Percentiles rank a stretch among this genome's conserved stretches.
phyloP scores from a whole-genome alignment of 306 rosid species.

The Glycine latifolia region DNA sequence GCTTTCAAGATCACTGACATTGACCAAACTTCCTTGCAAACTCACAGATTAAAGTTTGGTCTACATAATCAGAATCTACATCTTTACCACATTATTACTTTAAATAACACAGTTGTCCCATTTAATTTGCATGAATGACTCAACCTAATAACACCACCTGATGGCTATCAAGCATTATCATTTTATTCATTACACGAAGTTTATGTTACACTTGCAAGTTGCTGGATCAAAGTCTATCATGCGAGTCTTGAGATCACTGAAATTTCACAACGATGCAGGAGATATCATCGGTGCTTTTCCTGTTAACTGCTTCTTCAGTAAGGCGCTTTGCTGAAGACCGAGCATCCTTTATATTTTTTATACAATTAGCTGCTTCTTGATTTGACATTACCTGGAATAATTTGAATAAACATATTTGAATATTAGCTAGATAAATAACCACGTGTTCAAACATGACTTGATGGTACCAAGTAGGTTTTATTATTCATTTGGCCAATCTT shows the following conservation, averaged over 20 bases:
- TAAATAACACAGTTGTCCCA: neutral
- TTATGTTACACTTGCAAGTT: constrained; percentile 51
- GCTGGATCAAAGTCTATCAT: constrained; percentile 11
- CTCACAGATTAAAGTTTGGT: constrained; percentile 32
- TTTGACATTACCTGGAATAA: constrained; percentile 85
- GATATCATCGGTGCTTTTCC: constrained; percentile 90
- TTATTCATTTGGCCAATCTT: neutral
- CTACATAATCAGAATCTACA: constrained; percentile 29
- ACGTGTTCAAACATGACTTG: neutral
- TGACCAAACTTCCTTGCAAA: constrained; percentile 44
- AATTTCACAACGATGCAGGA: constrained; percentile 86
- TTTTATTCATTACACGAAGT: constrained; percentile 20
- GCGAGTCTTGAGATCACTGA: constrained; percentile 50
- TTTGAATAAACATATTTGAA: neutral
- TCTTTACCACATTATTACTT: constrained; percentile 32
- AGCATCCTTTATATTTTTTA: constrained; percentile 78
- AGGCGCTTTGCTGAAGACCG: constrained; percentile 87
- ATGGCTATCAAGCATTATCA: neutral
- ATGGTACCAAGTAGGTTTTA: too few species aligned
- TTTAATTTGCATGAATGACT: constrained; percentile 37
- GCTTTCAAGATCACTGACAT: constrained; percentile 31
- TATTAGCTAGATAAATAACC: neutral
- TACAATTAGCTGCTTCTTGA: constrained; percentile 81
- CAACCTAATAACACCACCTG: constrained; percentile 10
- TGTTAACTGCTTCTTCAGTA: constrained; percentile 81